Evolutionary conservation across 2,329 filamentous ascomycete species (phyloP).

Genomic region (Aureobasidium sp.): DNA sequence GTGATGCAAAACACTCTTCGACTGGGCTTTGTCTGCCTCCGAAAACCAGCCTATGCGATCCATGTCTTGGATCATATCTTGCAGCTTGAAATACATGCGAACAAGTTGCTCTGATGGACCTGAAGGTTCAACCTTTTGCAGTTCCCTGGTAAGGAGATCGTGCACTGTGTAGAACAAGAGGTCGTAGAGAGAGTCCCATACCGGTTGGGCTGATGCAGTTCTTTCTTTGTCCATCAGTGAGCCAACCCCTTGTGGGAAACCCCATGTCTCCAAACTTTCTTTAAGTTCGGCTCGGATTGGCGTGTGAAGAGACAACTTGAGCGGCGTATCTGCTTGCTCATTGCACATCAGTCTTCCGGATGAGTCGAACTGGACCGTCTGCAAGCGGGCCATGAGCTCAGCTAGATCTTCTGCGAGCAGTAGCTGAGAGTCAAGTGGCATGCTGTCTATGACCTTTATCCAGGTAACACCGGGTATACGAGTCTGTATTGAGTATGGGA

Average conservation of each 20-base stretch:
- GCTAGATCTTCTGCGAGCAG: not conserved
- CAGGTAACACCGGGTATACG: not conserved
- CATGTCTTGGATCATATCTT: not conserved
- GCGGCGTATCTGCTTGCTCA: not conserved
- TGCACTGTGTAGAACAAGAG: not conserved
- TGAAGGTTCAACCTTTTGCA: not conserved
- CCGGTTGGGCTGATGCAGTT: not conserved
- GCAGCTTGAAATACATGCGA: not conserved
- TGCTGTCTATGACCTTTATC: not conserved
- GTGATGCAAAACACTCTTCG: not conserved
- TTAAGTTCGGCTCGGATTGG: not conserved
- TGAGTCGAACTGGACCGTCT: not conserved
- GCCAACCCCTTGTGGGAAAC: not conserved
- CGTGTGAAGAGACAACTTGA: not conserved
- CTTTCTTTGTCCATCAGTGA: not conserved
- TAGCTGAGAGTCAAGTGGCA: not conserved
- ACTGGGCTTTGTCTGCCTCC: not conserved
- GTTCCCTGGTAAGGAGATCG: not conserved
- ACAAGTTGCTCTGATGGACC: not conserved
- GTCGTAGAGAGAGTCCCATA: not conserved
- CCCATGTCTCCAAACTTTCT: not conserved
- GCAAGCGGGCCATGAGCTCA: not conserved
- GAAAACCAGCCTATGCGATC: not conserved
- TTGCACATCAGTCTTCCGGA: not conserved
- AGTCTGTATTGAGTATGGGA: not conserved